Base-by-base conservation (phyloP, 441 rosid genomes). In the Adansonia rubrostipa region DNA sequence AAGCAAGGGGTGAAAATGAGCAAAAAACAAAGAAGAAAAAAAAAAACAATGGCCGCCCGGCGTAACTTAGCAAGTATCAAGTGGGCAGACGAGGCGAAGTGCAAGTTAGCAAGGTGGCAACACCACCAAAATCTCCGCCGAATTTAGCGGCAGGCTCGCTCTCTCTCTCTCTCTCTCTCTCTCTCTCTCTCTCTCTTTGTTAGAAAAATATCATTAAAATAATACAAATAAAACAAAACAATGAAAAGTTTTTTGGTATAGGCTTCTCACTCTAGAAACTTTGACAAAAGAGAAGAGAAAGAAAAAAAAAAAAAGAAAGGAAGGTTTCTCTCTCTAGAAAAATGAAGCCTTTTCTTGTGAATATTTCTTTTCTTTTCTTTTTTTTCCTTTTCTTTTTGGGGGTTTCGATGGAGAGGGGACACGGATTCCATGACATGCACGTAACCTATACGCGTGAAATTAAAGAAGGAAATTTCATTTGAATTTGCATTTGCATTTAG, bases 391-490 rank as follows among this genome's bases (percentile, higher is more conserved):
- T 33, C 40, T 36, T 69, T 72, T 33, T 50, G 2, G 65, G 51
- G 50, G 57, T 9, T 36, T 74, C 33, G 53, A 68, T 40, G 45
- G 64, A 24, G 20, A 19, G 15, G 28, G 20, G 48, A 85, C 96
- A 91, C 95, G 94, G 90, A 84, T 85, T 88, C 92, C 92, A 86
- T 89, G 91, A 82, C 83, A 79, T 73, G 71, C 63, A 70, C 70
- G 65, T 47, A 75, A 64, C 56, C 63, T 24, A 24, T 79, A 75
- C 86, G 91, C 92, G 92, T 94, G 91, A 91, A 92, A 87, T 87
- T 87, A 84, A 86, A 78, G 82, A 44, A 22, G 45, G 73, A 40
- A 60, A 9, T 68, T 77, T 76, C 56, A 76, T 80, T 64, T 57
- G 17, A 28, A 87, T 75, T 79, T 85, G 83, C 73, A 88, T 87